phyloP scores from a whole-genome alignment of 2,329 filamentous ascomycete species.

The Chaetomiaceae sp. region DNA sequence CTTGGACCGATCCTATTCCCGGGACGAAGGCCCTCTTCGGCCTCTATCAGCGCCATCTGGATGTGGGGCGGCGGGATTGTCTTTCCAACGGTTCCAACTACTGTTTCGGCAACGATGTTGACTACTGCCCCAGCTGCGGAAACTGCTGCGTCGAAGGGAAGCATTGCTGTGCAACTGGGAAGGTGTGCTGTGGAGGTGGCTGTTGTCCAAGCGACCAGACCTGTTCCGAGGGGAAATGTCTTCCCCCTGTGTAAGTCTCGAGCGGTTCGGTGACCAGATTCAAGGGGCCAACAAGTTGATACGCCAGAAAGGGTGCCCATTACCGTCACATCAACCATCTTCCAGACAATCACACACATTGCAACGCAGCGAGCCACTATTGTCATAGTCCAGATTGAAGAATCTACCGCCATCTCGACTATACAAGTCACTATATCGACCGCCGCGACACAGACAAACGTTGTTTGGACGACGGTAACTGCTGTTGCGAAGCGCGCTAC shows the following conservation, averaged over 20 bases:
- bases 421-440: constrained; percentile 22
- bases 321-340: constrained; percentile 22
- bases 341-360: constrained; percentile 15
- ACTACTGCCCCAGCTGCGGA: constrained; percentile 30
- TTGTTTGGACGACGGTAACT: constrained; percentile 22
- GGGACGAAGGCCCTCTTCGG: constrained; percentile 24
- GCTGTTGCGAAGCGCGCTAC: constrained; percentile 12
- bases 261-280: background rate
- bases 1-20: constrained; percentile 19
- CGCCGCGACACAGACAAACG: constrained; percentile 23
- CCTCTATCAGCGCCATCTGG: constrained; percentile 16
- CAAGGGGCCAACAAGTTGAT: constrained; percentile 2
- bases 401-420: constrained; percentile 22
- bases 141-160: constrained; percentile 29
- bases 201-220: constrained; percentile 32
- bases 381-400: constrained; percentile 21
- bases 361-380: constrained; percentile 26
- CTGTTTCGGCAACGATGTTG: constrained; percentile 30
- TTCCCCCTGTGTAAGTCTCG: constrained; percentile 21
- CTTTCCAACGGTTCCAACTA: constrained; percentile 34
- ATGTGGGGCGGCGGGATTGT: constrained; percentile 27
- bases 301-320: constrained; percentile 13
- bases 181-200: constrained; percentile 30
- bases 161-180: constrained; percentile 28
- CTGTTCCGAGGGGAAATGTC: constrained; percentile 30